A percentile compares a stretch with the other conserved stretches of the same genome.
These are phyloP conservation scores for Sisymbrium altissimum DNA, from an alignment of 345 rosid genomes.

Conservation along the genomic window DNA sequence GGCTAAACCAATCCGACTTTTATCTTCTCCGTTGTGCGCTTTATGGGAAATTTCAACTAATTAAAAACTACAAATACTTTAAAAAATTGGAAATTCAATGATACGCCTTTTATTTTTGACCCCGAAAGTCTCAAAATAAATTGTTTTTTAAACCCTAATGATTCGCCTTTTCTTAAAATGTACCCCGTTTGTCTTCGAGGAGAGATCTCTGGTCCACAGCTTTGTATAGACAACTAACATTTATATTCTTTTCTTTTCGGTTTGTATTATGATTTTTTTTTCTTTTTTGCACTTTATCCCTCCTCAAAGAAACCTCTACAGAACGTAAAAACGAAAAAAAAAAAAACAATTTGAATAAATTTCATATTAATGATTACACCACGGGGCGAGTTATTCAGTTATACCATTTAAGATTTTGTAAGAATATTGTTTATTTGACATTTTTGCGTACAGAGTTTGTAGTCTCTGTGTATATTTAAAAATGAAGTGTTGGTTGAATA, in stretches of 20 bases:
- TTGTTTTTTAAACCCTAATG: constrained; percentile 33
- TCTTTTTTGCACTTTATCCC: constrained; percentile 48
- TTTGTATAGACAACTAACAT: not conserved
- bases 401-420: not conserved
- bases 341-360: not conserved
- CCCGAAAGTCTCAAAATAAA: constrained; percentile 43
- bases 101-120: constrained; percentile 41
- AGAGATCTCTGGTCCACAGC: constrained; percentile 18
- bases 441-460: not conserved
- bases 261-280: constrained; percentile 8
- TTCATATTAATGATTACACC: constrained; percentile 6
- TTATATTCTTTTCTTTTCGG: constrained; percentile 20
- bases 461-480: not conserved
- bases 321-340: not conserved
- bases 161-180: constrained; percentile 30
- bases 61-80: not conserved
- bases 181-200: constrained; percentile 33
- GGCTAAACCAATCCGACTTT: constrained; percentile 12
- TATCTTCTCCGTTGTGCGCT: constrained; percentile 25
- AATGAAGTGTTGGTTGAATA: constrained; percentile 20
- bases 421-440: not conserved
- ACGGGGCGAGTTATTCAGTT: not conserved
- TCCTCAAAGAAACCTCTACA: constrained; percentile 41
- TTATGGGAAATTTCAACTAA: constrained; percentile 13
- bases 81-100: constrained; percentile 15